Percentiles rank a stretch among this genome's conserved stretches.
phyloP scores from a whole-genome alignment of 2,329 filamentous ascomycete species.

The Clarireedia homoeocarpa region DNA sequence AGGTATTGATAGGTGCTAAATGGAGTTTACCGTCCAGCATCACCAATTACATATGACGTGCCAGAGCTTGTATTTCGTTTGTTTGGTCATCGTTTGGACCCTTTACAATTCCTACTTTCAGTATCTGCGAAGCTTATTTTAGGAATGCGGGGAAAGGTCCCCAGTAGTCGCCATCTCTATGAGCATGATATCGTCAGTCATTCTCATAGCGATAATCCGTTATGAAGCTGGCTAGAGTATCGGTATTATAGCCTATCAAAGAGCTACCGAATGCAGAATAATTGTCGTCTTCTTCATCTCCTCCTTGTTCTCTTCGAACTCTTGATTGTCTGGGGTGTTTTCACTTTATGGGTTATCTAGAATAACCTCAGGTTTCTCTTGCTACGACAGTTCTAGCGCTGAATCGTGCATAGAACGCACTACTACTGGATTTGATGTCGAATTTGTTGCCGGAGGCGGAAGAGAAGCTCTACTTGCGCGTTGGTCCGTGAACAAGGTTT shows the following conservation, averaged over 20 bases:
- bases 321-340: neutral
- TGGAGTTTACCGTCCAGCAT: slow-evolving; percentile 16
- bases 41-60: slow-evolving; percentile 32
- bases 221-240: slow-evolving; percentile 16
- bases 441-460: no score
- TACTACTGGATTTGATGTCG: no score
- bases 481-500: no score
- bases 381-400: neutral
- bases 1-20: slow-evolving; percentile 15
- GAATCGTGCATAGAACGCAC: neutral
- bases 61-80: slow-evolving; percentile 37
- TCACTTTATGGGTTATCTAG: neutral
- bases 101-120: slow-evolving; percentile 3
- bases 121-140: neutral
- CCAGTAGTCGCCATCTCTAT: slow-evolving; percentile 30
- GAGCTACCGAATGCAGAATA: slow-evolving; percentile 17
- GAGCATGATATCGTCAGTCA: slow-evolving; percentile 39
- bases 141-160: slow-evolving; percentile 1
- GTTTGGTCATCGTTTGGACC: slow-evolving; percentile 37
- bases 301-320: neutral
- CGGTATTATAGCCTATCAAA: slow-evolving; percentile 16
- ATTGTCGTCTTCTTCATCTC: slow-evolving; percentile 1
- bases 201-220: slow-evolving; percentile 32
- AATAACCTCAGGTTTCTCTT: neutral
- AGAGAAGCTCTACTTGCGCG: no score